Evolutionary conservation across 148 eudicot species (phyloP).

Genomic region (Chenopodium formosanum): DNA sequence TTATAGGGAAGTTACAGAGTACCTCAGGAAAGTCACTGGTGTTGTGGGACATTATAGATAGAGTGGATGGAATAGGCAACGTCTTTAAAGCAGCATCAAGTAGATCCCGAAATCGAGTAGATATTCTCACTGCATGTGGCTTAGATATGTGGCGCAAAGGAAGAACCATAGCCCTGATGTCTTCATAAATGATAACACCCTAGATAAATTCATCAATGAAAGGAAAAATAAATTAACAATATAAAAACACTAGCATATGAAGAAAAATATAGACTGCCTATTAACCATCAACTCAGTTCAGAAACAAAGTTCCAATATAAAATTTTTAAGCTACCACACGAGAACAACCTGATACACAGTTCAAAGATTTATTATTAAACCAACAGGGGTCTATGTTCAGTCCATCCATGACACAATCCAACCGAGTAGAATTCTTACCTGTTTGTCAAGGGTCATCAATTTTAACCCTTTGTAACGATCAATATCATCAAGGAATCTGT

Average conservation of each 20-base stretch:
- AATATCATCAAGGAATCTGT: constrained; percentile 3
- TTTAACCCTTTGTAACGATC: constrained; percentile 14
- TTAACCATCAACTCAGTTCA: background rate
- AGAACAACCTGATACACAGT: background rate
- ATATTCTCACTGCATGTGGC: background rate
- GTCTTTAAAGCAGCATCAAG: constrained; percentile 16
- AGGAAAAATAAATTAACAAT: background rate
- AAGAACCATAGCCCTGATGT: background rate
- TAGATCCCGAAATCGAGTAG: constrained; percentile 6
- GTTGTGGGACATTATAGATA: constrained; percentile 11
- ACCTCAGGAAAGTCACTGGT: constrained; percentile 30
- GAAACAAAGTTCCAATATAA: background rate
- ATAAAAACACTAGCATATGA: background rate
- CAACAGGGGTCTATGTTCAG: background rate
- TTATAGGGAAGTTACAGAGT: background rate
- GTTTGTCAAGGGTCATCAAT: constrained; percentile 18
- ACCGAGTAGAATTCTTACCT: background rate
- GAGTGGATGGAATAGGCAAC: constrained; percentile 13
- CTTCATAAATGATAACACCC: constrained; percentile 21
- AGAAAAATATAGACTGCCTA: background rate
- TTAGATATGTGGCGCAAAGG: constrained; percentile 14
- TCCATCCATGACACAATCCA: background rate
- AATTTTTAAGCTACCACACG: background rate
- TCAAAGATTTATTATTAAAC: background rate
- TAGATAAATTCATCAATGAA: background rate